Percentiles rank a stretch among this genome's conserved stretches.
These are phyloP conservation scores for Fomitopsis pulvina DNA, from an alignment of 768 basidiomycete species.

Conservation along the genomic window DNA sequence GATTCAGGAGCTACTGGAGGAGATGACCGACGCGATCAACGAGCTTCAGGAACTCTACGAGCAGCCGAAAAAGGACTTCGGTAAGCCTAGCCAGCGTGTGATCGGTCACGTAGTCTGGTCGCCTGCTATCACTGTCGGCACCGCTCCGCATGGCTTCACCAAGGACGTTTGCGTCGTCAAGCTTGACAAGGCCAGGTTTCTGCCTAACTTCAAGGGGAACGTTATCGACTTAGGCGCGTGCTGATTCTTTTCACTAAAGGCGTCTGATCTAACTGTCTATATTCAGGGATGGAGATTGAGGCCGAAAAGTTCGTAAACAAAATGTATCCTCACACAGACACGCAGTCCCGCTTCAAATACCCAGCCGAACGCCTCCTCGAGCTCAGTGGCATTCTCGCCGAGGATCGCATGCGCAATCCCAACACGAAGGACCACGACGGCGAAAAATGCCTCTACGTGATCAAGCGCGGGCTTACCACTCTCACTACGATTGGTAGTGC, in stretches of 20 bases:
- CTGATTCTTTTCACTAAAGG: constrained; percentile 1
- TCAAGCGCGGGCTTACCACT: constrained; percentile 21
- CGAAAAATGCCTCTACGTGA: constrained; percentile 17
- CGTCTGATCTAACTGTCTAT: constrained; percentile 4
- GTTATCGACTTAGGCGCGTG: constrained; percentile 23
- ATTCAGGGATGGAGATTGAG: constrained; percentile 4
- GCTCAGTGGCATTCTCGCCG: constrained; percentile 16
- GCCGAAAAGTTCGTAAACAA: neutral
- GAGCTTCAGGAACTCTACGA: constrained; percentile 9
- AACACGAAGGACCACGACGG: constrained; percentile 17
- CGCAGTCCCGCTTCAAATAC: constrained; percentile 1
- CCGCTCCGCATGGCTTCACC: constrained; percentile 11
- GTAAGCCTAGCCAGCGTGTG: constrained; percentile 4
- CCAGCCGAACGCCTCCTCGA: constrained; percentile 3
- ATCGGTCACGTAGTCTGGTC: constrained; percentile 17
- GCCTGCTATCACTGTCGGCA: constrained; percentile 11
- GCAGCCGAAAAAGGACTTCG: constrained; percentile 13
- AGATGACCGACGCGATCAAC: constrained; percentile 9
- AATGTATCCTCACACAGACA: constrained; percentile 16
- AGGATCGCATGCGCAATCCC: constrained; percentile 24
- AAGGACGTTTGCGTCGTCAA: constrained; percentile 11
- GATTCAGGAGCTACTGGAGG: constrained; percentile 2
- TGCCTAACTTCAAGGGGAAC: constrained; percentile 10
- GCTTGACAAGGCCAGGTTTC: constrained; percentile 13
- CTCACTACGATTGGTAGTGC: constrained; percentile 21